Conservation (phyloP, 1,284 basidiomycete genomes). For the Hortiboletus rubellus region DNA sequence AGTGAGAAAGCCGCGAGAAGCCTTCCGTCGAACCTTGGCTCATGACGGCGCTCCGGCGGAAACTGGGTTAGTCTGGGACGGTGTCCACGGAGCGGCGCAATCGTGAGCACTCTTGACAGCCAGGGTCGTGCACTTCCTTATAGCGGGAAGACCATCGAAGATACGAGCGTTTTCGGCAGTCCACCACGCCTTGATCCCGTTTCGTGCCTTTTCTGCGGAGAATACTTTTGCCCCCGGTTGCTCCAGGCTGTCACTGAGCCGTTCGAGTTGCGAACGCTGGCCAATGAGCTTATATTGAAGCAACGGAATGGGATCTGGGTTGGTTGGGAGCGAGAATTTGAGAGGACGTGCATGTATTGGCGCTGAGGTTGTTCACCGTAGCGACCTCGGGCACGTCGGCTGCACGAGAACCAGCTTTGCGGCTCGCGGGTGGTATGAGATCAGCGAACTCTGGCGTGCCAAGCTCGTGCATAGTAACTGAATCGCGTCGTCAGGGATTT, state of each 20-base stretch:
- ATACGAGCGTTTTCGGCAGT: constrained; percentile 40
- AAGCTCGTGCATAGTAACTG: constrained; percentile 51
- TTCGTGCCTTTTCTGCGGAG: constrained; percentile 16
- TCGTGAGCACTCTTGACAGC: constrained; percentile 27
- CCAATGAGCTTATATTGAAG: constrained; percentile 47
- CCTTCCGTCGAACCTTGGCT: constrained; percentile 4
- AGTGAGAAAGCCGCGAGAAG: constrained; percentile 27
- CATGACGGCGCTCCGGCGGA: neutral
- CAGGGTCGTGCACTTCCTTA: constrained; percentile 31
- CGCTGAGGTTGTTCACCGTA: constrained; percentile 38
- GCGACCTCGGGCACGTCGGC: constrained; percentile 50
- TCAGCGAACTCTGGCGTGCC: constrained; percentile 52
- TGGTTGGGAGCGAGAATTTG: neutral
- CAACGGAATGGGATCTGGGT: constrained; percentile 55
- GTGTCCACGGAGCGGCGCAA: constrained; percentile 12
- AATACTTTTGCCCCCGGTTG: constrained; percentile 12
- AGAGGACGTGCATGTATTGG: neutral
- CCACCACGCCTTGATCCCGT: constrained; percentile 49
- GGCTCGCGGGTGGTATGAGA: constrained; percentile 41
- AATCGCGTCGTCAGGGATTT: neutral
- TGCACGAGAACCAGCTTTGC: constrained; percentile 51
- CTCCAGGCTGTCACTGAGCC: constrained; percentile 31
- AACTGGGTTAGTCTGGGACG: neutral
- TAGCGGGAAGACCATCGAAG: constrained; percentile 47
- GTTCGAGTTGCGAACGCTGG: constrained; percentile 45